These are phyloP conservation scores for Picochlorum sp. DNA, from an alignment of 139 green algal genomes.

Conservation along the genomic window DNA sequence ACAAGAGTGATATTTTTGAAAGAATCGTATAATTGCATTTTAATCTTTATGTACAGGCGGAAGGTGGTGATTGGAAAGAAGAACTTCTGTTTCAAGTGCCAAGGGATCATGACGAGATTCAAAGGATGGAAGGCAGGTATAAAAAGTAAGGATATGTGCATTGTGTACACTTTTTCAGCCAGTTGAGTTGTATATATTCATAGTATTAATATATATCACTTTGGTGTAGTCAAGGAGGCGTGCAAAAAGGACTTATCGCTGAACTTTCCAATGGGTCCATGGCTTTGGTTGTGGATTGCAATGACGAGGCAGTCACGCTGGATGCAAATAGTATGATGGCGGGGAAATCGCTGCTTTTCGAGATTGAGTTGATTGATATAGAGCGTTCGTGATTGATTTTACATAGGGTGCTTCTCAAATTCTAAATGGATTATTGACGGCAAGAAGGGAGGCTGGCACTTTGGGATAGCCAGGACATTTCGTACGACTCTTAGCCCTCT, in stretches of 20 bases:
- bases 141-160: slow-evolving; percentile 37
- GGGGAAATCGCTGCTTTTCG: slow-evolving; percentile 58
- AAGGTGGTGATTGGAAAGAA: slow-evolving; percentile 61
- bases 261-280: slow-evolving; percentile 65
- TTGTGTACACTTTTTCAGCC: not conserved
- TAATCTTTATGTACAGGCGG: too few species aligned
- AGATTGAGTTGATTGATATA: slow-evolving; percentile 55
- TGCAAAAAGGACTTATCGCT: slow-evolving; percentile 52
- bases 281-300: slow-evolving; percentile 48
- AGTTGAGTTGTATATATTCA: not conserved
- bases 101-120: slow-evolving; percentile 59
- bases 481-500: too few species aligned
- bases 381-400: too few species aligned
- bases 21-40: too few species aligned
- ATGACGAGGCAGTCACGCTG: slow-evolving; percentile 42
- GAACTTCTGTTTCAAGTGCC: slow-evolving; percentile 78
- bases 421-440: too few species aligned
- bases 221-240: slow-evolving; percentile 43
- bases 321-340: slow-evolving; percentile 80
- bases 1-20: too few species aligned
- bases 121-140: slow-evolving; percentile 67
- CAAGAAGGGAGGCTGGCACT: too few species aligned
- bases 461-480: too few species aligned
- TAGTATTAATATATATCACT: too few species aligned
- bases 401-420: too few species aligned